These are phyloP conservation scores for Coniochaeta hoffmannii DNA, from an alignment of 2,329 filamentous ascomycete species.

Conservation along the genomic window DNA sequence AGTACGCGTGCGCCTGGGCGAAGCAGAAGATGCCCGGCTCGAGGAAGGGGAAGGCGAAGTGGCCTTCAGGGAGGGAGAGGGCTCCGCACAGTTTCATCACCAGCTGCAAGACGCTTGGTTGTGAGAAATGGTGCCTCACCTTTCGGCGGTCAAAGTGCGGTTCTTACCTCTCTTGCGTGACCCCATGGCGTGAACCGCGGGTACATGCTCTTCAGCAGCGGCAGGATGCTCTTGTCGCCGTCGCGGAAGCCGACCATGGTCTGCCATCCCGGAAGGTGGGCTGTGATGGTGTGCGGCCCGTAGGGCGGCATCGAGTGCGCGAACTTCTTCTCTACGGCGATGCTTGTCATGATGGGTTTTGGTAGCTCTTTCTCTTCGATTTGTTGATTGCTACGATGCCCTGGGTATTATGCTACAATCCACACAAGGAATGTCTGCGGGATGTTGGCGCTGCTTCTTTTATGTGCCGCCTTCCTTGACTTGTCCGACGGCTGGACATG, in stretches of 20 bases:
- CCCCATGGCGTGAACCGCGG: slow-evolving; percentile 33
- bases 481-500: too few relatives aligned
- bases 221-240: slow-evolving; percentile 28
- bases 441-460: too few relatives aligned
- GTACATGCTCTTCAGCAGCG: slow-evolving; percentile 33
- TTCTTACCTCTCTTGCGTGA: slow-evolving; percentile 23
- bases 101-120: slow-evolving; percentile 21
- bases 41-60: slow-evolving; percentile 20
- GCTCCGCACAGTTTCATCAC: slow-evolving; percentile 25
- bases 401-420: too few relatives aligned
- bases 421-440: too few relatives aligned
- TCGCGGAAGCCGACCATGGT: slow-evolving; percentile 33
- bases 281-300: slow-evolving; percentile 37
- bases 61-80: slow-evolving; percentile 18
- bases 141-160: not conserved
- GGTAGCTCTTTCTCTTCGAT: not conserved
- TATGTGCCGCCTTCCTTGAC: too few relatives aligned
- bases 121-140: not conserved
- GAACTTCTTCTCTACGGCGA: slow-evolving; percentile 21
- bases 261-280: slow-evolving; percentile 37
- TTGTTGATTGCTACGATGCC: not conserved
- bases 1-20: slow-evolving; percentile 22
- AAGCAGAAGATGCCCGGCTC: slow-evolving; percentile 18
- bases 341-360: slow-evolving; percentile 12
- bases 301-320: slow-evolving; percentile 40